phyloP scores from a whole-genome alignment of 108 stramenopile genomes.

The Fragilaria crotonensis region DNA sequence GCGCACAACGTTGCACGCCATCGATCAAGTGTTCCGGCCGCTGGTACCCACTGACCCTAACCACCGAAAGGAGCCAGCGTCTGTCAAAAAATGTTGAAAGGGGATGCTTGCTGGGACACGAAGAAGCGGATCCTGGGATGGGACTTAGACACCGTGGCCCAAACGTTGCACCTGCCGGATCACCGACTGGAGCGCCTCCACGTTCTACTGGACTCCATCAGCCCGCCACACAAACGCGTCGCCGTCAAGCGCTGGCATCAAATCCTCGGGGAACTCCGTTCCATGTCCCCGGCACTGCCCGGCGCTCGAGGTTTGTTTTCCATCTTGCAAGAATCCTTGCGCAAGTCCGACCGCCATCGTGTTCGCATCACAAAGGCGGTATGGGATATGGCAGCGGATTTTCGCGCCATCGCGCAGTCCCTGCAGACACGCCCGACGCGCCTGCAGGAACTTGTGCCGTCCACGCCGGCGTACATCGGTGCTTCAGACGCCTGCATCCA shows the following conservation, averaged over 20 bases:
- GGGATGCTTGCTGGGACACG: constrained; percentile 22
- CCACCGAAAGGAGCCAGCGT: constrained; percentile 28
- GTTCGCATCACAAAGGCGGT: constrained; percentile 2
- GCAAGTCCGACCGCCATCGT: not conserved
- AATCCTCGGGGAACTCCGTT: no score
- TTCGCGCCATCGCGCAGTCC: constrained; percentile 7
- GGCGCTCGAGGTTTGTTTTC: no score
- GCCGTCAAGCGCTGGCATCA: constrained; percentile 9
- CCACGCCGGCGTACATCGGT: constrained; percentile 11
- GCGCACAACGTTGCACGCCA: constrained; percentile 16
- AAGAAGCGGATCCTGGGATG: constrained; percentile 31
- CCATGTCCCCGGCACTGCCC: no score
- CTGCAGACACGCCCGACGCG: constrained; percentile 18
- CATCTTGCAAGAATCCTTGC: constrained; percentile 32
- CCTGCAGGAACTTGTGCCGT: constrained; percentile 31
- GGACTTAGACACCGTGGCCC: constrained; percentile 12
- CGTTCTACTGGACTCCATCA: not conserved
- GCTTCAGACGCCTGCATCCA: constrained; percentile 20
- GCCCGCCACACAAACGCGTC: not conserved
- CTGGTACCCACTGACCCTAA: constrained; percentile 9
- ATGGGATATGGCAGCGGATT: constrained; percentile 16
- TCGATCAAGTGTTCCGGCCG: constrained; percentile 22
- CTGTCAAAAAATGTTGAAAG: constrained; percentile 33
- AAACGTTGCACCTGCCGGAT: constrained; percentile 14
- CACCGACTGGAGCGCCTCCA: not conserved